Evolutionary conservation across 1,139 yeast species (phyloP).

Genomic region (Geotrichum macrosporum): DNA sequence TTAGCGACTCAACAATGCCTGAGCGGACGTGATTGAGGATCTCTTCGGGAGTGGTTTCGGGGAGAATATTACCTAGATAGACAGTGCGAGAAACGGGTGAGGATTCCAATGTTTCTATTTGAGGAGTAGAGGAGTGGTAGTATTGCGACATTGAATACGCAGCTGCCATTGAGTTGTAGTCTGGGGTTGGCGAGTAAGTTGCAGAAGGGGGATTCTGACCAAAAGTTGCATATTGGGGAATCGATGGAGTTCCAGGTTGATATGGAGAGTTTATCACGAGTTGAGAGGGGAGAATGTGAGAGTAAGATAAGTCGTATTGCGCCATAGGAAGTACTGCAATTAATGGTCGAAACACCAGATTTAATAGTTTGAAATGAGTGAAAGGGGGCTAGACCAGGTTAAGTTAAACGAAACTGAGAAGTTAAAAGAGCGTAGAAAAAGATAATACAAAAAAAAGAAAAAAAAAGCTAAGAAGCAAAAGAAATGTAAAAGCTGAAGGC

Average conservation of each 20-base stretch:
- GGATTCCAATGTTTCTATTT: slow-evolving; percentile 19
- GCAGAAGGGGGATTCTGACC: slow-evolving; percentile 33
- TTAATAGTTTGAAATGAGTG: no score
- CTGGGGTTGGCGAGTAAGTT: slow-evolving; percentile 27
- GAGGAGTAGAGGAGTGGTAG: slow-evolving; percentile 25
- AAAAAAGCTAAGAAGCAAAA: slow-evolving; percentile 1
- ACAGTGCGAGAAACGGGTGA: slow-evolving; percentile 57
- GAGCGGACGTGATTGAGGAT: slow-evolving; percentile 84
- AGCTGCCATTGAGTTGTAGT: slow-evolving; percentile 20
- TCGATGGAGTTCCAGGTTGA: slow-evolving; percentile 43
- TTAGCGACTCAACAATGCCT: slow-evolving; percentile 76
- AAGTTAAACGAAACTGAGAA: neutral
- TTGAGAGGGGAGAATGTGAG: slow-evolving; percentile 69
- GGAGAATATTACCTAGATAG: slow-evolving; percentile 83
- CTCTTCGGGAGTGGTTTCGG: slow-evolving; percentile 75
- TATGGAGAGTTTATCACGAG: slow-evolving; percentile 65
- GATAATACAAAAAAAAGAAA: no score
- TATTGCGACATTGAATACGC: slow-evolving; percentile 22
- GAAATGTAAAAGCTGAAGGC: slow-evolving; percentile 3
- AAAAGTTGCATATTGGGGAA: slow-evolving; percentile 32
- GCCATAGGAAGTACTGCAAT: slow-evolving; percentile 35
- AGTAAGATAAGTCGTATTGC: slow-evolving; percentile 38
- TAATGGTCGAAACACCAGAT: no score
- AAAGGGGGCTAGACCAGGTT: slow-evolving; percentile 1
- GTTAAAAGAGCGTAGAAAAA: slow-evolving; percentile 2